Evolutionary conservation across 208 protist genomes (phyloP).

Genomic region (Novymonas esmeraldas): DNA sequence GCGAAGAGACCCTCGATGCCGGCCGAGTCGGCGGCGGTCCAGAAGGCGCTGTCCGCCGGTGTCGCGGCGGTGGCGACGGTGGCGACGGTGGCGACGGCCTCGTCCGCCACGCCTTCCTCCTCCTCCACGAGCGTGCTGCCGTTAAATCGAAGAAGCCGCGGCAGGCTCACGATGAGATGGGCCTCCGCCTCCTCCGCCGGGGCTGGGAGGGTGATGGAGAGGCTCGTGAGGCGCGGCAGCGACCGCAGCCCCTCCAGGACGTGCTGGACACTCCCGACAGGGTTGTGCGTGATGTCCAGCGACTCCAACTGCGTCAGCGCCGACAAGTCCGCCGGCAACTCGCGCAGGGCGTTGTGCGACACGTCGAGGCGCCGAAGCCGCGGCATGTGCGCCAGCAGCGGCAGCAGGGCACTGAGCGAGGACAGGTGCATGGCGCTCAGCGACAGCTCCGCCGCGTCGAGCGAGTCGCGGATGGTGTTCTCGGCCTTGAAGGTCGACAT

Average conservation of each 20-base stretch:
- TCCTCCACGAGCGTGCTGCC: conserved; percentile 17
- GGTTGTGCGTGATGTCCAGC: conserved; percentile 61
- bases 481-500: conserved; percentile 30
- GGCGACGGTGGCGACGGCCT: background rate
- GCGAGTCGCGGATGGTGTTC: conserved; percentile 26
- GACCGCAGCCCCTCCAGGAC: conserved; percentile 62
- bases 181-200: conserved; percentile 82
- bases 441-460: conserved; percentile 37
- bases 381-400: conserved; percentile 51
- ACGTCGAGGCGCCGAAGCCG: conserved; percentile 43
- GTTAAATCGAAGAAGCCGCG: conserved; percentile 24
- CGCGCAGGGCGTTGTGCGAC: conserved; percentile 53
- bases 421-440: conserved; percentile 44
- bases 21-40: conserved; percentile 42
- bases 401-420: conserved; percentile 50
- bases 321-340: conserved; percentile 60
- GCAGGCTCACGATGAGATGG: conserved; percentile 66
- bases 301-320: conserved; percentile 38
- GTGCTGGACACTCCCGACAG: conserved; percentile 38
- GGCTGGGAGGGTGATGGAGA: conserved; percentile 58
- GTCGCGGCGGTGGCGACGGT: background rate
- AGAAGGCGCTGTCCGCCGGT: conserved; percentile 22
- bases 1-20: conserved; percentile 47
- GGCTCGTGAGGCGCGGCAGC: conserved; percentile 44
- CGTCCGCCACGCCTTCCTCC: conserved; percentile 3